Conservation (phyloP, 2,329 filamentous ascomycete species). For the Neoarthrinium moseri region DNA sequence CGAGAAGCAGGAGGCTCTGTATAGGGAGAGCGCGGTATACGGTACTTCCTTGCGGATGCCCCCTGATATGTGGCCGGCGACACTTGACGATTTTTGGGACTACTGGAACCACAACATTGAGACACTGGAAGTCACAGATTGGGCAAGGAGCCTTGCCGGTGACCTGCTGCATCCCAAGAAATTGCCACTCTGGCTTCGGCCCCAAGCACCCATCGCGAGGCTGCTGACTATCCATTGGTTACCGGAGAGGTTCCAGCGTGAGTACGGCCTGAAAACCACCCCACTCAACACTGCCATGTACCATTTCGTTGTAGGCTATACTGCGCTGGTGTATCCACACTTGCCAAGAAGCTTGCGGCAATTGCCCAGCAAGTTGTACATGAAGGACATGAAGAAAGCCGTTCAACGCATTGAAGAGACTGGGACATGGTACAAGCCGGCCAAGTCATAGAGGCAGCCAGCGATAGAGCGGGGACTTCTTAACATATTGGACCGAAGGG, state of each 20-base stretch:
- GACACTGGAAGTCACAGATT: conserved; percentile 28
- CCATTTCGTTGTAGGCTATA: conserved; percentile 17
- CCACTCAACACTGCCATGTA: conserved; percentile 17
- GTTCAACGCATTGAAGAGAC: conserved; percentile 14
- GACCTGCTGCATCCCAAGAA: conserved; percentile 27
- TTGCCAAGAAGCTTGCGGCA: conserved; percentile 24
- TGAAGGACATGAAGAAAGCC: conserved; percentile 29
- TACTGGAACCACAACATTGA: conserved; percentile 36
- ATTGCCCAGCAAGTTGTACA: conserved; percentile 25
- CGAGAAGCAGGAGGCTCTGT: conserved; percentile 12
- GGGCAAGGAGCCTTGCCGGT: conserved; percentile 24
- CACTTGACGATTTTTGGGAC: conserved; percentile 31
- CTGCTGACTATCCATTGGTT: conserved; percentile 28
- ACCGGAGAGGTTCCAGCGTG: conserved; percentile 23
- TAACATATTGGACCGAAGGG: too few species aligned
- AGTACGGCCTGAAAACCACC: conserved; percentile 24
- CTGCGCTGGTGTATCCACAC: conserved; percentile 20
- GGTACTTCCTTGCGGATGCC: conserved; percentile 13
- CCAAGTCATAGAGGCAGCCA: neutral
- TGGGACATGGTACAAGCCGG: conserved; percentile 17
- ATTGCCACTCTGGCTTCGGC: conserved; percentile 22
- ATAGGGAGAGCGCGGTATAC: conserved; percentile 8
- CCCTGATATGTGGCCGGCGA: conserved; percentile 33
- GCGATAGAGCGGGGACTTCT: too few species aligned
- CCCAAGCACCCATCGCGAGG: conserved; percentile 24